Evolutionary conservation across 2,329 filamentous ascomycete genomes (phyloP).

Genomic region (Xylaria hypoxylon): DNA sequence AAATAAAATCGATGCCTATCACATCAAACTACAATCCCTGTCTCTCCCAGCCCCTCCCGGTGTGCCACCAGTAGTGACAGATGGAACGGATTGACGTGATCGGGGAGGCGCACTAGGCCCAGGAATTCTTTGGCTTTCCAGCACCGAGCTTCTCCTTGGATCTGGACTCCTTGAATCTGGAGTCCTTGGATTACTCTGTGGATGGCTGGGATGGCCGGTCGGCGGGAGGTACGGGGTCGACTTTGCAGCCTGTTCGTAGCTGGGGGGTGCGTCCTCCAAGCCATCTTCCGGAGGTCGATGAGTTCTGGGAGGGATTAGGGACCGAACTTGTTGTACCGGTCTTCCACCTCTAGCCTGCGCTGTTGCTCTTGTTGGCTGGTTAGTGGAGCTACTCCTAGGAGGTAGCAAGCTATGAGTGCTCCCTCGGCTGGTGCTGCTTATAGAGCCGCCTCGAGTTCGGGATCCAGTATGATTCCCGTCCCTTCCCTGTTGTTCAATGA

Average conservation of each 20-base stretch:
- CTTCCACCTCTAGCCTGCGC: conserved; percentile 40
- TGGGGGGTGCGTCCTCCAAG: conserved; percentile 65
- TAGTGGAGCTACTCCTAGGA: conserved; percentile 45
- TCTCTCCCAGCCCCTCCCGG: conserved; percentile 41
- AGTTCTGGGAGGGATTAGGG: conserved; percentile 59
- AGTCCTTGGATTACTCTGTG: conserved; percentile 54
- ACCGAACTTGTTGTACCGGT: conserved; percentile 57
- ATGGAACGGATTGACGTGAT: conserved; percentile 54
- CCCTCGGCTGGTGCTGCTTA: conserved; percentile 36
- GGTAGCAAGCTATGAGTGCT: conserved; percentile 43
- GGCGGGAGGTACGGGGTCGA: conserved; percentile 65
- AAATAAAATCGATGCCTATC: conserved; percentile 26
- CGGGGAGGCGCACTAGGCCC: conserved; percentile 43
- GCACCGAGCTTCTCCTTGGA: conserved; percentile 38
- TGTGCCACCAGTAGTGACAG: conserved; percentile 36
- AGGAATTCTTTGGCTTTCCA: conserved; percentile 34
- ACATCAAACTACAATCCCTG: conserved; percentile 50
- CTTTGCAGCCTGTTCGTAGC: conserved; percentile 68
- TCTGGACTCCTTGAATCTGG: conserved; percentile 36
- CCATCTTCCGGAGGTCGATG: conserved; percentile 55
- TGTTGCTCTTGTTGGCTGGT: conserved; percentile 40
- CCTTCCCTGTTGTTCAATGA: conserved; percentile 72
- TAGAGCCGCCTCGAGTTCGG: conserved; percentile 41
- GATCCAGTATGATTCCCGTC: conserved; percentile 45
- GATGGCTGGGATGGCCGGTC: conserved; percentile 62